A percentile compares a stretch with the other conserved stretches of the same genome.
phyloP scores from a whole-genome alignment of 2,329 filamentous ascomycete genomes.

The Zymoseptoria brevis region DNA sequence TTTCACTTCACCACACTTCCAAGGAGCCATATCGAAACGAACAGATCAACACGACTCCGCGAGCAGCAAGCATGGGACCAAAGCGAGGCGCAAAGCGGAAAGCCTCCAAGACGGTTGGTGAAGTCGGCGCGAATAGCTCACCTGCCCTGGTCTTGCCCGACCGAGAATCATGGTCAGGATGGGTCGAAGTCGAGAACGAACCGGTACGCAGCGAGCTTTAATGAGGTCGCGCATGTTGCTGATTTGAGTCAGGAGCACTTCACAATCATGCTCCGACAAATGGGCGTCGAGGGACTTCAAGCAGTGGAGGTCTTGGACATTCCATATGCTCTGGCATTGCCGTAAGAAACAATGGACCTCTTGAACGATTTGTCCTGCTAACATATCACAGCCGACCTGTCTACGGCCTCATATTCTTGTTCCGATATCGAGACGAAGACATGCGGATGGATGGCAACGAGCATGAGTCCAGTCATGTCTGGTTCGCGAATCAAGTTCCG shows the following conservation, averaged over 20 bases:
- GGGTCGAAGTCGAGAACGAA: slow-evolving; percentile 83
- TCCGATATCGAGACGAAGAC: slow-evolving; percentile 51
- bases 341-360: slow-evolving; percentile 24
- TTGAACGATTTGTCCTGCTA: neutral
- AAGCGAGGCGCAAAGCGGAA: slow-evolving; percentile 21
- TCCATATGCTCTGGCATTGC: slow-evolving; percentile 37
- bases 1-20: neutral
- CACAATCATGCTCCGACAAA: slow-evolving; percentile 71
- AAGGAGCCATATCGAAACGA: neutral
- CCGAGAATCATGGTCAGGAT: slow-evolving; percentile 58
- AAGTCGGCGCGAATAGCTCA: slow-evolving; percentile 12
- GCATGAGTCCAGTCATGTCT: slow-evolving; percentile 54
- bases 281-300: slow-evolving; percentile 66
- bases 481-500: slow-evolving; percentile 92
- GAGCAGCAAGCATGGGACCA: slow-evolving; percentile 13
- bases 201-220: slow-evolving; percentile 49
- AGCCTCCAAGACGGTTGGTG: slow-evolving; percentile 1
- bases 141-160: slow-evolving; percentile 37
- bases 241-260: slow-evolving; percentile 59
- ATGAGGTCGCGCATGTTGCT: slow-evolving; percentile 4
- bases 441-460: slow-evolving; percentile 39
- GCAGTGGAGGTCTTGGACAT: slow-evolving; percentile 70
- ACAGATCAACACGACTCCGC: neutral
- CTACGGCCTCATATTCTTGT: slow-evolving; percentile 83
- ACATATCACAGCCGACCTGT: slow-evolving; percentile 54